These are phyloP conservation scores for Castanea sativa DNA, from an alignment of 306 rosid species.

Conservation along the genomic window DNA sequence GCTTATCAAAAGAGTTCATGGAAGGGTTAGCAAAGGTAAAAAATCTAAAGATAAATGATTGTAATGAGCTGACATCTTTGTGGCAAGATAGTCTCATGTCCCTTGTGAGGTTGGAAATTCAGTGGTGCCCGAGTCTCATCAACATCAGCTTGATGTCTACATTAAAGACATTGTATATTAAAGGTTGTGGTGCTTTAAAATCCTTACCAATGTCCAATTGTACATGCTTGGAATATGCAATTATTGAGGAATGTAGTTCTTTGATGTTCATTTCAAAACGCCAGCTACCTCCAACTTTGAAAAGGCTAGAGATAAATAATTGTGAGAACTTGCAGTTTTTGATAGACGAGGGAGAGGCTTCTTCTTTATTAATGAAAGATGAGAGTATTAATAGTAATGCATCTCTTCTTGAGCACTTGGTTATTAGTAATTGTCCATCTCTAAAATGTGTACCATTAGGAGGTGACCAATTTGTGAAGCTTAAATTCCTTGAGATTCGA, in stretches of 20 bases:
- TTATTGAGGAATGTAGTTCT: neutral
- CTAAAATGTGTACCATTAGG: neutral
- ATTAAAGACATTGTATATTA: too few relatives aligned
- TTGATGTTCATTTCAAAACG: neutral
- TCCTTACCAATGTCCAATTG: neutral
- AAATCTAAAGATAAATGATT: neutral
- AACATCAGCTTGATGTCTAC: too few relatives aligned
- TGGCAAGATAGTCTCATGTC: neutral
- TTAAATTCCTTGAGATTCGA: too few relatives aligned
- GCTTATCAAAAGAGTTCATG: neutral
- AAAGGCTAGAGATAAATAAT: neutral
- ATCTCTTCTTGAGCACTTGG: neutral
- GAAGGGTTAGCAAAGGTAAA: neutral
- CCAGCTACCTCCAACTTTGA: slow-evolving; percentile 12
- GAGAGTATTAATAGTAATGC: neutral
- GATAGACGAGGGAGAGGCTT: neutral
- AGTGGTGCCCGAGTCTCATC: too few relatives aligned
- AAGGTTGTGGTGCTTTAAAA: neutral
- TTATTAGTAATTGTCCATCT: neutral
- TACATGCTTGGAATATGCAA: neutral
- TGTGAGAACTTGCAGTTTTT: neutral
- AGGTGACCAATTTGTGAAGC: too few relatives aligned
- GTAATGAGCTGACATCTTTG: neutral
- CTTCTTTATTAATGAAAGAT: neutral
- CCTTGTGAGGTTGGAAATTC: too few relatives aligned